These are phyloP conservation scores for Stromatinia cepivora DNA, from an alignment of 2,329 filamentous ascomycete genomes.

Conservation along the genomic window DNA sequence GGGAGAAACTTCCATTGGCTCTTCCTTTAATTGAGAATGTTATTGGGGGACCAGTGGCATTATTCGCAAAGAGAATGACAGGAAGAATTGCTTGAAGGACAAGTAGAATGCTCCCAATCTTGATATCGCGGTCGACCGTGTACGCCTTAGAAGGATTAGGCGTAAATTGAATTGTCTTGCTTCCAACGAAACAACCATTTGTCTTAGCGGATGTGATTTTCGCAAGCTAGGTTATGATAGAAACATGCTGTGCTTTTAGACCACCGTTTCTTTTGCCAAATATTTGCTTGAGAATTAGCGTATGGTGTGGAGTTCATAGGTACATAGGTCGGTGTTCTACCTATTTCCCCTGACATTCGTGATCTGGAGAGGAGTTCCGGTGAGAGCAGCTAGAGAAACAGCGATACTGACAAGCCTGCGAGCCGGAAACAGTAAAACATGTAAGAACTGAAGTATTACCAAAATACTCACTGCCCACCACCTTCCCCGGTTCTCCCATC, in stretches of 20 bases:
- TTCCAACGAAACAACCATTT: slow-evolving; percentile 53
- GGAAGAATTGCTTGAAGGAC: slow-evolving; percentile 62
- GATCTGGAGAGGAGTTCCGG: slow-evolving; percentile 54
- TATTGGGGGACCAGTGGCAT: slow-evolving; percentile 47
- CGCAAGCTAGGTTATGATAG: slow-evolving; percentile 56
- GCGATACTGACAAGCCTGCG: slow-evolving; percentile 53
- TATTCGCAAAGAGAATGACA: slow-evolving; percentile 56
- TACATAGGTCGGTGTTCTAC: neutral
- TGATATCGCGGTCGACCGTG: slow-evolving; percentile 46
- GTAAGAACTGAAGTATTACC: neutral
- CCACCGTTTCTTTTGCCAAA: slow-evolving; percentile 40
- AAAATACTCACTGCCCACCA: slow-evolving; percentile 51
- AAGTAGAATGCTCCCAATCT: slow-evolving; percentile 55
- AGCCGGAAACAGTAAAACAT: neutral
- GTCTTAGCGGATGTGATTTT: slow-evolving; percentile 53
- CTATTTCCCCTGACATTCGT: slow-evolving; percentile 58
- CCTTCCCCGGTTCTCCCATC: slow-evolving; percentile 61
- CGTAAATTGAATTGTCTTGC: slow-evolving; percentile 41
- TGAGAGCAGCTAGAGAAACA: slow-evolving; percentile 56
- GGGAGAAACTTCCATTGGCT: slow-evolving; percentile 58
- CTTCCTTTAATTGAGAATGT: slow-evolving; percentile 56
- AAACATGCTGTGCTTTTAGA: slow-evolving; percentile 61
- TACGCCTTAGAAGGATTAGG: slow-evolving; percentile 36
- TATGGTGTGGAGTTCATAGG: neutral
- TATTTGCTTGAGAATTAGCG: neutral